Evolutionary conservation across 192 early-diverging fungal genomes (phyloP).

Genomic region (Bifiguratus adelaidae): DNA sequence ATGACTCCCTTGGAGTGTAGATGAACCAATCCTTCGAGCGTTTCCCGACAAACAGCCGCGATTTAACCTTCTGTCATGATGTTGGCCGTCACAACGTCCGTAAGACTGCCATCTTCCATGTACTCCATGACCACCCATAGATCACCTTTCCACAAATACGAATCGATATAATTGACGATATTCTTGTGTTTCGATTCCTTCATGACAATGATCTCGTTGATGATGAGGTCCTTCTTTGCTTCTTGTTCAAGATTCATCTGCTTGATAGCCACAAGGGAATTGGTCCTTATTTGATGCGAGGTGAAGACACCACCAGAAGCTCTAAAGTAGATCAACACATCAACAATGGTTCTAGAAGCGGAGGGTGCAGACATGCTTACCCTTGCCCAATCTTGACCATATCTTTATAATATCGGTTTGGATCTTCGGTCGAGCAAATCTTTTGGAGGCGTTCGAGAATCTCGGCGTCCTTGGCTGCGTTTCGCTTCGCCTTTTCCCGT

Average conservation of each 20-base stretch:
- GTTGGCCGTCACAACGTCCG: constrained; percentile 68
- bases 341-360: too few species aligned
- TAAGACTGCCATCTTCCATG: constrained; percentile 82
- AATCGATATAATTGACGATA: constrained; percentile 80
- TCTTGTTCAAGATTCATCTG: constrained; percentile 94
- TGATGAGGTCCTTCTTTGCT: constrained; percentile 93
- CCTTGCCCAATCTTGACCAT: constrained; percentile 32
- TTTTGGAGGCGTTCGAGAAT: constrained; percentile 72
- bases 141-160: constrained; percentile 65
- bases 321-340: constrained; percentile 30
- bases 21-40: constrained; percentile 59
- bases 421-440: constrained; percentile 83
- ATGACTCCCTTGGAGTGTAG: constrained; percentile 66
- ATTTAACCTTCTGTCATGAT: constrained; percentile 77
- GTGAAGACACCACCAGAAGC: constrained; percentile 93
- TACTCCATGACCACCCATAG: constrained; percentile 91
- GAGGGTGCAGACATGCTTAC: too few species aligned
- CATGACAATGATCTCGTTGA: constrained; percentile 89
- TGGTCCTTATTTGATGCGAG: constrained; percentile 56
- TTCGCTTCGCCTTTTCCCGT: background rate
- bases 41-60: constrained; percentile 68
- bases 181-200: constrained; percentile 68
- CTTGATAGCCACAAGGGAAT: constrained; percentile 82
- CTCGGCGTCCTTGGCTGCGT: constrained; percentile 41
- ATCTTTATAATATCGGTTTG: constrained; percentile 46